These are phyloP conservation scores for Ogataea paradorogensis DNA, from an alignment of 805 yeast species.

Conservation along the genomic window DNA sequence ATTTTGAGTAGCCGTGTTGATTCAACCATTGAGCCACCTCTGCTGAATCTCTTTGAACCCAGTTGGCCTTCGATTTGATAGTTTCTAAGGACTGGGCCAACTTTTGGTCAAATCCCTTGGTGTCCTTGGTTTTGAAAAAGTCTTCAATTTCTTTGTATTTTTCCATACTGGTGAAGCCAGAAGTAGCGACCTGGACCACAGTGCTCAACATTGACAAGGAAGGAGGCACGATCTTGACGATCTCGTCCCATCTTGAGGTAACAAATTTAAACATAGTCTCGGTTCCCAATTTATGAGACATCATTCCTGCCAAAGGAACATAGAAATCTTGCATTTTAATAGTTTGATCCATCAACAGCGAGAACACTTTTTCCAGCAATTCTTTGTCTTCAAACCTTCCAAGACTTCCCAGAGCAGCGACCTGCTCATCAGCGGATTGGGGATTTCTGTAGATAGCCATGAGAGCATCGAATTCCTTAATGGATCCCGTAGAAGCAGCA, in stretches of 20 bases:
- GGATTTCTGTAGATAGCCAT: conserved; percentile 48
- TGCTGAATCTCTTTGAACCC: conserved; percentile 51
- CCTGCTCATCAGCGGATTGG: conserved; percentile 54
- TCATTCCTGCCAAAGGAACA: conserved; percentile 73
- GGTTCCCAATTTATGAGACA: conserved; percentile 61
- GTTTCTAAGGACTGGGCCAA: conserved; percentile 57
- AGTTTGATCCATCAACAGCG: conserved; percentile 58
- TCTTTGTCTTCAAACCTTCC: conserved; percentile 44
- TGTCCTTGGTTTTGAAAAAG: conserved; percentile 49
- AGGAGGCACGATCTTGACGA: conserved; percentile 71
- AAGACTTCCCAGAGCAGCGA: conserved; percentile 51
- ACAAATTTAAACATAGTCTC: conserved; percentile 74
- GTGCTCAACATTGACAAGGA: conserved; percentile 76
- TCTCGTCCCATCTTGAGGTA: conserved; percentile 62
- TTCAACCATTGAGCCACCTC: conserved; percentile 47
- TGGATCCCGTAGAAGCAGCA: conserved; percentile 39
- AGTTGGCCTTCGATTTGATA: conserved; percentile 48
- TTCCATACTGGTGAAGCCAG: conserved; percentile 38
- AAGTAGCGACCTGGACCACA: conserved; percentile 60
- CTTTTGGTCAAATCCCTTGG: conserved; percentile 57
- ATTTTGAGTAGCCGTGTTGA: conserved; percentile 23
- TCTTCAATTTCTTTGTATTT: conserved; percentile 40
- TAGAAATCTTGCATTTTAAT: conserved; percentile 50
- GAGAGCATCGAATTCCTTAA: conserved; percentile 40
- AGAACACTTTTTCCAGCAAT: conserved; percentile 39